Conservation (phyloP, 1,284 basidiomycete genomes). For the Rhodotorula glutinis region DNA sequence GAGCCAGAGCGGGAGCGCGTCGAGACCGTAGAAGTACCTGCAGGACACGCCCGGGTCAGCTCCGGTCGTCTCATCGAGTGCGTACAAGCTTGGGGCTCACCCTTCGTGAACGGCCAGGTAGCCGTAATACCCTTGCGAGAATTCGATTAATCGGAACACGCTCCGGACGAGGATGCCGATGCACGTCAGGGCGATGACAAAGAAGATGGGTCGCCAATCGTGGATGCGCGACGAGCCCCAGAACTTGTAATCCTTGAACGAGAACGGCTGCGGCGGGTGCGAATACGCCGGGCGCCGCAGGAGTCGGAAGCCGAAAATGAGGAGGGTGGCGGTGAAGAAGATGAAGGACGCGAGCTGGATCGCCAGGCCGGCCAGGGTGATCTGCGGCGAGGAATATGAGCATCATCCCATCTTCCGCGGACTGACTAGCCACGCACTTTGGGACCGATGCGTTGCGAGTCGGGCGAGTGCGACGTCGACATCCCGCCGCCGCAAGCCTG, state of each 20-base stretch:
- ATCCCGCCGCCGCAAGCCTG: conserved; percentile 40
- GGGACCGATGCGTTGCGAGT: not conserved
- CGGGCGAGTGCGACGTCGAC: not conserved
- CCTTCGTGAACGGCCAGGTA: conserved; percentile 35
- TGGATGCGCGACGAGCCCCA: conserved; percentile 6
- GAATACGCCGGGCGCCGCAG: not conserved
- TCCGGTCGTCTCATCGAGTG: not conserved
- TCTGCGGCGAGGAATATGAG: not conserved
- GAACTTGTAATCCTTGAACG: conserved; percentile 1
- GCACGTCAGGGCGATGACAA: conserved; percentile 19
- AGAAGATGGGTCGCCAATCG: conserved; percentile 24
- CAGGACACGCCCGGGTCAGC: not conserved
- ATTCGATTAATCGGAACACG: conserved; percentile 40
- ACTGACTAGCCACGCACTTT: not conserved
- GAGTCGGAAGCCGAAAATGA: conserved; percentile 18
- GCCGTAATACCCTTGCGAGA: conserved; percentile 25
- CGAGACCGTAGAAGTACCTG: conserved; percentile 38
- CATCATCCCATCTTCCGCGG: not conserved
- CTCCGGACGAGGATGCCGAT: conserved; percentile 35
- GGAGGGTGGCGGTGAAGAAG: conserved; percentile 29
- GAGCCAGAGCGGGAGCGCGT: conserved; percentile 37
- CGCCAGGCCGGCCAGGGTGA: conserved; percentile 31
- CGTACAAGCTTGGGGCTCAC: not conserved
- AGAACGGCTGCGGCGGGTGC: conserved; percentile 10
- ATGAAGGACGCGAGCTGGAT: conserved; percentile 37